Evolutionary conservation across 495 filamentous ascomycete species (phyloP).

Genomic region (Trichoderma virens): DNA sequence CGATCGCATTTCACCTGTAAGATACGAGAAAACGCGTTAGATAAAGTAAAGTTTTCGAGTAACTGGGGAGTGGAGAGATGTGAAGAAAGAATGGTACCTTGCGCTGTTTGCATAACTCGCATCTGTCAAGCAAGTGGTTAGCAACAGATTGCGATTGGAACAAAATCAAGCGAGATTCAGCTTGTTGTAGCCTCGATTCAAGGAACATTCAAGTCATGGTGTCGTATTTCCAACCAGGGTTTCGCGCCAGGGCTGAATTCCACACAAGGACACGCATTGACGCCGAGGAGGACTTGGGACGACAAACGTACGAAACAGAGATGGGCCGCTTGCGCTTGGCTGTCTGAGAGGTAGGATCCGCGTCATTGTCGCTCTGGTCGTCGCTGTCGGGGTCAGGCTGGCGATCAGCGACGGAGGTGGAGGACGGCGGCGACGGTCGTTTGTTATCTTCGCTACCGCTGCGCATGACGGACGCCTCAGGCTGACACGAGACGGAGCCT

Average conservation of each 20-base stretch:
- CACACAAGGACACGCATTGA: no score
- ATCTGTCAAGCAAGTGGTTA: constrained; percentile 34
- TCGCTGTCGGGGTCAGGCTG: constrained; percentile 33
- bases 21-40: background rate
- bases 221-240: no score
- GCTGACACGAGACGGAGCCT: no score
- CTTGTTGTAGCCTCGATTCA: no score
- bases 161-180: no score
- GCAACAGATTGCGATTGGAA: background rate
- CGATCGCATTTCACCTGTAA: constrained; percentile 70
- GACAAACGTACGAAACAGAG: constrained; percentile 44
- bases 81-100: constrained; percentile 44
- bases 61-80: background rate
- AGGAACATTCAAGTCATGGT: no score
- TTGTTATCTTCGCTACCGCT: constrained; percentile 2
- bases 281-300: background rate
- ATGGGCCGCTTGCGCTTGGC: constrained; percentile 51
- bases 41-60: background rate
- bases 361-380: constrained; percentile 32
- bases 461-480: background rate
- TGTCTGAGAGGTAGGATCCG: constrained; percentile 25
- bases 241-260: no score
- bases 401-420: constrained; percentile 1
- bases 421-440: constrained; percentile 3
- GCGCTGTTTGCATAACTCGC: constrained; percentile 75